Conservation (phyloP, 805 yeast species). For the Nakazawaea ambrosiae region DNA sequence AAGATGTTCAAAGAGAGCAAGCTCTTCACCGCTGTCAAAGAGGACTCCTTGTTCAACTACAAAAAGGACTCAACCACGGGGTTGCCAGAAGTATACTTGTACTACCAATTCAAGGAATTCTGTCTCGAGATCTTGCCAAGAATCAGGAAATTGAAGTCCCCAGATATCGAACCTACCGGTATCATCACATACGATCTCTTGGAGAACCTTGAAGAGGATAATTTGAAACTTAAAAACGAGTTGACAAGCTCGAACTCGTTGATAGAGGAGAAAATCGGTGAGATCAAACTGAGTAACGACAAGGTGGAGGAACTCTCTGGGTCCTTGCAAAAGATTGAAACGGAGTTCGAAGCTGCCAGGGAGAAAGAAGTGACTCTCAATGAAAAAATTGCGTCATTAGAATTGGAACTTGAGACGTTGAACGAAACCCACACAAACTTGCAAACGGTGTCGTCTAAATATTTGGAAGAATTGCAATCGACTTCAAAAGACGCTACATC, state of each 20-base stretch:
- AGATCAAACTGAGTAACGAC: slow-evolving; percentile 26
- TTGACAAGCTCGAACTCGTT: slow-evolving; percentile 16
- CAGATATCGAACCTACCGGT: slow-evolving; percentile 63
- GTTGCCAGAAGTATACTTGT: slow-evolving; percentile 76
- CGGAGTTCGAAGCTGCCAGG: slow-evolving; percentile 19
- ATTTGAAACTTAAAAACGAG: slow-evolving; percentile 14
- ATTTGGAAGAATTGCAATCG: slow-evolving; percentile 14
- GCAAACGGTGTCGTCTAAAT: slow-evolving; percentile 1
- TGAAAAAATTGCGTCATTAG: slow-evolving; percentile 23
- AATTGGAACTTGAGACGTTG: slow-evolving; percentile 23
- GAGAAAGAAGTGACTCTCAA: slow-evolving; percentile 27
- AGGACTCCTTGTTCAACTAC: slow-evolving; percentile 39
- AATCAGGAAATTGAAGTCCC: slow-evolving; percentile 67
- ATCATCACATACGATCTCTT: slow-evolving; percentile 57
- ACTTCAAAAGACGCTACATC: slow-evolving; percentile 12
- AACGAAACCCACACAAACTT: slow-evolving; percentile 19
- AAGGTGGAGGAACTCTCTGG: slow-evolving; percentile 21
- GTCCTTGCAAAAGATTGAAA: slow-evolving; percentile 19
- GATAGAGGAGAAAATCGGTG: slow-evolving; percentile 15
- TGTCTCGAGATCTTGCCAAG: slow-evolving; percentile 64
- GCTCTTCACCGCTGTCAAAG: slow-evolving; percentile 49
- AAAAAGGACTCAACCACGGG: slow-evolving; percentile 69
- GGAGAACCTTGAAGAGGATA: slow-evolving; percentile 36
- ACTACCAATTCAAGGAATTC: slow-evolving; percentile 51
- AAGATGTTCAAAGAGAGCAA: slow-evolving; percentile 62